Conservation (phyloP, 148 eudicot species). For the Beta vulgaris region DNA sequence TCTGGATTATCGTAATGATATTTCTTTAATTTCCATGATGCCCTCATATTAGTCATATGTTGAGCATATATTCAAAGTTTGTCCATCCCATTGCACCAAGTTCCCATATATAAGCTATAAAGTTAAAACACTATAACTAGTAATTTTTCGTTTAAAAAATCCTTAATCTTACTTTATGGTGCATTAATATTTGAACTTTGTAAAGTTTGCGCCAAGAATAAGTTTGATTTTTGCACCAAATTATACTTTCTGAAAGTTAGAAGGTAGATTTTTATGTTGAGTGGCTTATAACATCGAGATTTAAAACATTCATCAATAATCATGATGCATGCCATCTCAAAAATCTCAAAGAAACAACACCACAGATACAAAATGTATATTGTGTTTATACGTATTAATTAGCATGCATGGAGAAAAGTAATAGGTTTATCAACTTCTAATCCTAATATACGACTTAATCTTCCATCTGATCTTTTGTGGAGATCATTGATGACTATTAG, state of each 20-base stretch:
- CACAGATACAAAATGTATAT: no score
- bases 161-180: background rate
- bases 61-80: constrained; percentile 12
- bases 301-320: constrained; percentile 3
- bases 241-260: background rate
- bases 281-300: constrained; percentile 6
- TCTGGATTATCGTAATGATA: background rate
- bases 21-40: constrained; percentile 2
- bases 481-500: no score
- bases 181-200: background rate
- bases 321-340: constrained; percentile 12
- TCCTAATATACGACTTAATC: no score
- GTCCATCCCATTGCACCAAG: constrained; percentile 25
- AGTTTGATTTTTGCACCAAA: constrained; percentile 2
- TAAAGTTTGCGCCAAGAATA: background rate
- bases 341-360: background rate
- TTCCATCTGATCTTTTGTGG: no score
- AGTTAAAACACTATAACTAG: background rate
- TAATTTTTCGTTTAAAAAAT: background rate
- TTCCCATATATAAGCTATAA: constrained; percentile 18
- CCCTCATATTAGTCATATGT: constrained; percentile 14
- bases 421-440: no score
- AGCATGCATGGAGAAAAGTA: no score
- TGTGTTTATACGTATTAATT: no score
- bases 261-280: background rate